Evolutionary conservation across 2,329 filamentous ascomycete genomes (phyloP), one percentile per base, ranked within the genome.

Genomic region (Penicillium expansum): DNA sequence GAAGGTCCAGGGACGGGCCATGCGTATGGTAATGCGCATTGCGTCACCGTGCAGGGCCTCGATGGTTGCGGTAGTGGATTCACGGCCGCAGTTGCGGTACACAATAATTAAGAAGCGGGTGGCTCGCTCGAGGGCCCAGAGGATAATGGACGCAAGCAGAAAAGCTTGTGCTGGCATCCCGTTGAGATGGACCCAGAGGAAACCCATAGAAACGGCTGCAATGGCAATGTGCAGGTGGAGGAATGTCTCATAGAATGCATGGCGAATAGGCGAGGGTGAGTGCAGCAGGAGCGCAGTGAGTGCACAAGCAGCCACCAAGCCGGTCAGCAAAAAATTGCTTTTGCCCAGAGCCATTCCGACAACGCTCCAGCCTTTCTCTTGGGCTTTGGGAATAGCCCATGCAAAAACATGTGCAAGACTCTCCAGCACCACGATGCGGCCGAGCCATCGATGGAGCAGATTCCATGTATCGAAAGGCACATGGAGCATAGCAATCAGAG

Each of bases 201-300:
- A 87, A 55, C 84, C 79, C 49, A 97, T 83, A 47, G 81, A 79
- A 52, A 90, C 70, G 35, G 88, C 74, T 38, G 87, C 91, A 49
- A 96, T 77, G 37, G 90, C 73, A 65, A 96, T 92, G 76, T 97
- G 94, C 30, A 88, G 76, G 71, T 90, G 91, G 66, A 97, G 83
- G 77, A 97, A 97, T 1, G 90, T 93, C 77, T 97, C 93, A 77
- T 97, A 97, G 72, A 96, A 96, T 48, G 92, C 91, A 73, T 96
- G 92, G 60, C 93, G 87, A 51, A 97, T 70, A 0, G 91, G 59
- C 1, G 77, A 93, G 52, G 89, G 78, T 10, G 91, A 88, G 29
- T 88, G 79, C 50, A 96, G 68, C 52, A 89, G 69, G 44, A 97
- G 79, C 43, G 89, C 71, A 39, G 84, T 66, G 70, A 96, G 83